phyloP scores from a whole-genome alignment of 2,329 filamentous ascomycete species.

The Fusarium concolor region DNA sequence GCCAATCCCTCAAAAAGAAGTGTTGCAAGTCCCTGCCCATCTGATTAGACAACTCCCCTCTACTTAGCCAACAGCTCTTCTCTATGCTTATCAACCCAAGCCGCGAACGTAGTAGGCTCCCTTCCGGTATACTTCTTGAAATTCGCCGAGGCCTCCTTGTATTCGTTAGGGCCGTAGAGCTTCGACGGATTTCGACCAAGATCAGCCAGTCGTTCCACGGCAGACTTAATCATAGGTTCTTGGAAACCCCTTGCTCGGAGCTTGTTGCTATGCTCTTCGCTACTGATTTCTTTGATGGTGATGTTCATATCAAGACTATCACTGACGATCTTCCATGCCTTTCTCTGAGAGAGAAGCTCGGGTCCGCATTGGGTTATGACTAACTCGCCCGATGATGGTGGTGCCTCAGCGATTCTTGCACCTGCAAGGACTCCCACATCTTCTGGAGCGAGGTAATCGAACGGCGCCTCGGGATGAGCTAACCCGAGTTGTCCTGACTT shows the following conservation, averaged over 20 bases:
- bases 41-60: no score
- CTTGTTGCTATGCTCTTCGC: not conserved
- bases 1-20: not conserved
- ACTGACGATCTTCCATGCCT: constrained; percentile 5
- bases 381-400: fast-evolving
- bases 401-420: not conserved
- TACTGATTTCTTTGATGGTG: constrained; percentile 1
- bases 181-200: not conserved
- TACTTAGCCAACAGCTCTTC: constrained; percentile 1
- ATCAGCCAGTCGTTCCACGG: not conserved
- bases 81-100: constrained; percentile 13
- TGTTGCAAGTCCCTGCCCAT: no score
- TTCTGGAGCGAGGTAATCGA: constrained; percentile 27
- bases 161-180: not conserved
- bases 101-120: constrained; percentile 1
- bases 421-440: constrained; percentile 17
- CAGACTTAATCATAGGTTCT: not conserved
- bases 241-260: not conserved
- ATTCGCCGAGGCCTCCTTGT: constrained; percentile 3
- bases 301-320: not conserved
- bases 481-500: not conserved
- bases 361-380: constrained; percentile 18
- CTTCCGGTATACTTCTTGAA: constrained; percentile 20
- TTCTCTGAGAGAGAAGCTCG: not conserved
- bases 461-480: not conserved